phyloP scores from a whole-genome alignment of 352 stramenopile species.

The Phytophthora tentaculata region DNA sequence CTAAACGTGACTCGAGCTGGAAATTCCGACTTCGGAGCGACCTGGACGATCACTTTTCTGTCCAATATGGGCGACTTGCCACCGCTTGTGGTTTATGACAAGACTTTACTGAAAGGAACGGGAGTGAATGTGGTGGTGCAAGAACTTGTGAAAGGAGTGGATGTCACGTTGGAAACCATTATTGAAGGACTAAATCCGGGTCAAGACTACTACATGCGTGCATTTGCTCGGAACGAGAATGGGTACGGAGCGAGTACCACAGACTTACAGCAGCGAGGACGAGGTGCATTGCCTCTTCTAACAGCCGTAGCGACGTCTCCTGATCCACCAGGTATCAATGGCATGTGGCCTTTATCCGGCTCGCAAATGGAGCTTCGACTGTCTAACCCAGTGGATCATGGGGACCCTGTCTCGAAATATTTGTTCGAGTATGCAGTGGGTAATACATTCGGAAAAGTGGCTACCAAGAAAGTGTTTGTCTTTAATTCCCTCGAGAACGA shows the following conservation, averaged over 20 bases:
- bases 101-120: constrained; percentile 49
- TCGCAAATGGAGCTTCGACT: constrained; percentile 58
- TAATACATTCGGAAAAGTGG: constrained; percentile 49
- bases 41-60: constrained; percentile 75
- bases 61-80: constrained; percentile 74
- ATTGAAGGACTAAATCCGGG: constrained; percentile 51
- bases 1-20: constrained; percentile 60
- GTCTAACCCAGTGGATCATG: constrained; percentile 31
- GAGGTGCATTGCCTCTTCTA: constrained; percentile 57
- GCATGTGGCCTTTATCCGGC: constrained; percentile 59
- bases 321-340: constrained; percentile 42
- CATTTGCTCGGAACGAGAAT: constrained; percentile 71
- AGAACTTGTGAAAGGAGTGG: constrained; percentile 68
- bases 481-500: constrained; percentile 58
- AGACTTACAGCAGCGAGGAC: constrained; percentile 60
- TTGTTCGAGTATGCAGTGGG: constrained; percentile 65
- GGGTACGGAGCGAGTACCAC: constrained; percentile 71
- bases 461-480: constrained; percentile 59
- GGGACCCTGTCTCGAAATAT: constrained; percentile 53
- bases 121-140: constrained; percentile 45
- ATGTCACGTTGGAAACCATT: constrained; percentile 67
- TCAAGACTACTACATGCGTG: constrained; percentile 68
- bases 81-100: constrained; percentile 48
- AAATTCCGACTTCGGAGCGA: constrained; percentile 57
- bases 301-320: constrained; percentile 46